Percentiles rank a stretch among this genome's conserved stretches.
These are phyloP conservation scores for Terana coerulea DNA, from an alignment of 768 basidiomycete species.

Conservation along the genomic window DNA sequence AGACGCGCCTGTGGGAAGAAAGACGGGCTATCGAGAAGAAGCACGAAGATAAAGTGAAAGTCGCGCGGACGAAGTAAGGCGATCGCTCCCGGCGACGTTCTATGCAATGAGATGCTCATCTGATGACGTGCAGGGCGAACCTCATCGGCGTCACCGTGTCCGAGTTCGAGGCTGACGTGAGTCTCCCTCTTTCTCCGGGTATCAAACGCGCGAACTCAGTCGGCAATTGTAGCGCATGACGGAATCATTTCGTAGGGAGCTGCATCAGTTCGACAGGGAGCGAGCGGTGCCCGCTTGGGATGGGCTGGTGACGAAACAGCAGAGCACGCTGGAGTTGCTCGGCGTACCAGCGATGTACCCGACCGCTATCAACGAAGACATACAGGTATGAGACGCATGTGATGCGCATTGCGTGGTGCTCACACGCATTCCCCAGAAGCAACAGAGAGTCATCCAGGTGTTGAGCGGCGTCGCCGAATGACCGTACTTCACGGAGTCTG, in stretches of 20 bases:
- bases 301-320: conserved; percentile 66
- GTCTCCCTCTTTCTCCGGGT: conserved; percentile 16
- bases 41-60: conserved; percentile 69
- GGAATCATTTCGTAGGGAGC: conserved; percentile 58
- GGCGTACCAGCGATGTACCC: conserved; percentile 71
- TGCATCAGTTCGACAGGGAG: conserved; percentile 66
- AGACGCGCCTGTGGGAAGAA: conserved; percentile 66
- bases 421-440: conserved; percentile 42
- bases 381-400: conserved; percentile 47
- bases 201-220: conserved; percentile 7
- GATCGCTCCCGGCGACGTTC: conserved; percentile 4
- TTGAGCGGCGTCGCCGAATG: conserved; percentile 48
- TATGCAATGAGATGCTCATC: conserved; percentile 1
- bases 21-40: conserved; percentile 56
- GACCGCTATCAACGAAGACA: conserved; percentile 42
- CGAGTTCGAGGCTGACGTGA: conserved; percentile 65
- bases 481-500: background rate
- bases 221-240: conserved; percentile 52
- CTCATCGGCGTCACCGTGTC: conserved; percentile 64
- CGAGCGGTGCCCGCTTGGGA: conserved; percentile 75
- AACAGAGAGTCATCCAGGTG: conserved; percentile 68
- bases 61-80: conserved; percentile 62
- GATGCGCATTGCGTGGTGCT: background rate
- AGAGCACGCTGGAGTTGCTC: conserved; percentile 53
- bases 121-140: conserved; percentile 45